These are phyloP conservation scores for Polytrichum commune DNA, from an alignment of 225 moss, liverwort and hornwort species.

Conservation along the genomic window DNA sequence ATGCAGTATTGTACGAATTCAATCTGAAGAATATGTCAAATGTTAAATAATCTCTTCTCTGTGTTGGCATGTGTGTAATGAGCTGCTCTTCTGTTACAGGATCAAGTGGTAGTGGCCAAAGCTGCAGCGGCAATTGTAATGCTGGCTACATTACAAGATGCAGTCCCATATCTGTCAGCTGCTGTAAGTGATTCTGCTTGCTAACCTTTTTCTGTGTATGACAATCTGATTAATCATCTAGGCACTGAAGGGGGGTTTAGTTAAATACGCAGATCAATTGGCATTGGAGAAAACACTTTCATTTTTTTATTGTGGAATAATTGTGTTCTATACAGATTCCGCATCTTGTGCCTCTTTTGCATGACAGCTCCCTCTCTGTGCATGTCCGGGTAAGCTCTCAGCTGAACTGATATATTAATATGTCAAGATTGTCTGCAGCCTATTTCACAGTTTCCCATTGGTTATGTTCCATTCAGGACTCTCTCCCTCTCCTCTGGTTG, in stretches of 20 bases:
- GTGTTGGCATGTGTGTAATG: not conserved
- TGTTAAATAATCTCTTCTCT: not conserved
- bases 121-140: slow-evolving; percentile 63
- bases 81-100: slow-evolving; percentile 25
- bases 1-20: too few relatives aligned
- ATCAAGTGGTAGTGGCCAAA: slow-evolving; percentile 51
- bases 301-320: not conserved
- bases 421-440: too few relatives aligned
- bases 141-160: slow-evolving; percentile 58
- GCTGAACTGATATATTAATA: not conserved
- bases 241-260: too few relatives aligned
- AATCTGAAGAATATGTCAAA: too few relatives aligned
- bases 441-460: too few relatives aligned
- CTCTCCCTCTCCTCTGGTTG: too few relatives aligned
- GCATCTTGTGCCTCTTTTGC: slow-evolving; percentile 41
- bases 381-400: slow-evolving; percentile 34
- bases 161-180: slow-evolving; percentile 42
- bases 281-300: not conserved
- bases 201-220: not conserved
- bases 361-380: slow-evolving; percentile 39
- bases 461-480: too few relatives aligned
- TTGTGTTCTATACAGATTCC: slow-evolving; percentile 30
- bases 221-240: too few relatives aligned
- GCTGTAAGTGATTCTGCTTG: slow-evolving; percentile 30
- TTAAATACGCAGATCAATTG: too few relatives aligned